Percentiles rank a stretch among this genome's conserved stretches.
phyloP scores from a whole-genome alignment of 768 basidiomycete genomes.

The Agrocybe chaxingu region DNA sequence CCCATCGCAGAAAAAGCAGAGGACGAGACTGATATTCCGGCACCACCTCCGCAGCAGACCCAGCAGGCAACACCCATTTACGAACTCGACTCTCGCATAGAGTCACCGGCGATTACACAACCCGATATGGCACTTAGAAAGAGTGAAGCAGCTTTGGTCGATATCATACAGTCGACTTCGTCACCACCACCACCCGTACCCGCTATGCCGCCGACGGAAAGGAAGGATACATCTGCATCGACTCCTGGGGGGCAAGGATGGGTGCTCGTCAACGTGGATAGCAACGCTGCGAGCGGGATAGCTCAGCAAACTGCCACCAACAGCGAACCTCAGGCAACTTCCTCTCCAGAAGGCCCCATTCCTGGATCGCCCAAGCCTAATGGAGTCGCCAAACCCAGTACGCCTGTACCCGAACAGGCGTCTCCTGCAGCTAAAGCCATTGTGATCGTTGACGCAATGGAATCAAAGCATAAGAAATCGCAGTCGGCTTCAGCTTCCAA shows the following conservation, averaged over 20 bases:
- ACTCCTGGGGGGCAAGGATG: slow-evolving; percentile 51
- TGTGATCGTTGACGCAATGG: slow-evolving; percentile 56
- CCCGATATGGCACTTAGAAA: slow-evolving; percentile 43
- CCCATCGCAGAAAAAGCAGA: slow-evolving; percentile 49
- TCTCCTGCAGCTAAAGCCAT: slow-evolving; percentile 60
- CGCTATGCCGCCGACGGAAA: slow-evolving; percentile 19
- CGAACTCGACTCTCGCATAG: slow-evolving; percentile 48
- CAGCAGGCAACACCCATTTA: slow-evolving; percentile 34
- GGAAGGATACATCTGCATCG: slow-evolving; percentile 22
- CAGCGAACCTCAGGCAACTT: not conserved
- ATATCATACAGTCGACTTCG: slow-evolving; percentile 38
- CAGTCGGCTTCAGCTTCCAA: slow-evolving; percentile 16
- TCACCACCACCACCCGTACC: slow-evolving; percentile 20
- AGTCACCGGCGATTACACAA: slow-evolving; percentile 51
- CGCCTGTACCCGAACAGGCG: slow-evolving; percentile 11
- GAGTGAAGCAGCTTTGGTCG: slow-evolving; percentile 63
- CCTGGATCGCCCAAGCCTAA: slow-evolving; percentile 7
- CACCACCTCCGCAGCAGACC: slow-evolving; percentile 16
- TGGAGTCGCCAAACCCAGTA: slow-evolving; percentile 8
- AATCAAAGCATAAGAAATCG: slow-evolving; percentile 40
- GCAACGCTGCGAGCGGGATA: slow-evolving; percentile 13
- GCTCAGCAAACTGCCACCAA: not conserved
- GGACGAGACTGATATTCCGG: slow-evolving; percentile 6
- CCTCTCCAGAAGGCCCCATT: not conserved
- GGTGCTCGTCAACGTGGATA: slow-evolving; percentile 65